A percentile compares a stretch with the other conserved stretches of the same genome.
Conservation (phyloP, 805 yeast species). For the Metschnikowia dekortorum region DNA sequence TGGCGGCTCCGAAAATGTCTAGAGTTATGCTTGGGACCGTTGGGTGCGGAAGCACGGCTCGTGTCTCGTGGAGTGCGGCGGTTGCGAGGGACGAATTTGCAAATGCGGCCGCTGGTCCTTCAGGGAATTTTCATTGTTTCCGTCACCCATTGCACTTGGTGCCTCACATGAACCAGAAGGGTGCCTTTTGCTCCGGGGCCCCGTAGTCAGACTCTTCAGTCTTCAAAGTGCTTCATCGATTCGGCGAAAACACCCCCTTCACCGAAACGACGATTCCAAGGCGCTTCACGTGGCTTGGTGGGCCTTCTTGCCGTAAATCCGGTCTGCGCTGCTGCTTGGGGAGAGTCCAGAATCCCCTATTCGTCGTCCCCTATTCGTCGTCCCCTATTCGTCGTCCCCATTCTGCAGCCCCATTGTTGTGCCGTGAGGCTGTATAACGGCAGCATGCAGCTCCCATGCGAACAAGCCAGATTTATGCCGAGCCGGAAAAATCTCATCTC, state of each 20-base stretch:
- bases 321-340: neutral
- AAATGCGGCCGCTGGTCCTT: neutral
- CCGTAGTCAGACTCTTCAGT: too few relatives aligned
- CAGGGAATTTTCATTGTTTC: neutral
- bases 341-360: neutral
- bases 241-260: neutral
- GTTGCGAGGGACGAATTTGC: too few relatives aligned
- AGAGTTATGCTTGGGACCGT: too few relatives aligned
- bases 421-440: neutral
- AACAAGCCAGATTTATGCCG: slow-evolving; percentile 1
- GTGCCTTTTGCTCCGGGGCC: too few relatives aligned
- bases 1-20: too few relatives aligned
- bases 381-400: neutral
- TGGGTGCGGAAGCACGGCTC: too few relatives aligned
- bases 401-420: slow-evolving; percentile 3
- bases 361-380: neutral
- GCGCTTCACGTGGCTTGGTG: too few relatives aligned
- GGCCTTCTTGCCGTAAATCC: too few relatives aligned
- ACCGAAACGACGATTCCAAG: too few relatives aligned
- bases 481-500: slow-evolving; percentile 5
- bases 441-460: slow-evolving; percentile 4
- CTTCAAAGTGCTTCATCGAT: neutral
- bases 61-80: too few relatives aligned
- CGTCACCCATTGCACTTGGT: too few relatives aligned
- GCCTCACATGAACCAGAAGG: too few relatives aligned